Conservation (phyloP, 1,284 basidiomycete genomes). For the Heterobasidion occidentale region DNA sequence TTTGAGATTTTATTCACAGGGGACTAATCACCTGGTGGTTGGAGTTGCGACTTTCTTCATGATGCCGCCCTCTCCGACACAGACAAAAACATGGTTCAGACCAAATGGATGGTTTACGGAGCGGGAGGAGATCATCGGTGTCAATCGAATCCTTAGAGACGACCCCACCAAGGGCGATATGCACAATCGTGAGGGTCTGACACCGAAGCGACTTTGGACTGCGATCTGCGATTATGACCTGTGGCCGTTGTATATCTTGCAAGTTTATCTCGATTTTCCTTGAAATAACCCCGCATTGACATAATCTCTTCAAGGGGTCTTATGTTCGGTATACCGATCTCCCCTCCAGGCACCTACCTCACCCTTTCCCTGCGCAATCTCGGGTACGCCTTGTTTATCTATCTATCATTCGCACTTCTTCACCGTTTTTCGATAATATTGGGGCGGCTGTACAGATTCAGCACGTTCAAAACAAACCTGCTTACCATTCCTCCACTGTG, state of each 20-base stretch:
- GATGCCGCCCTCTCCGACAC: slow-evolving; percentile 65
- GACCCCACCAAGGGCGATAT: slow-evolving; percentile 68
- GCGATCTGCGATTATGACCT: slow-evolving; percentile 57
- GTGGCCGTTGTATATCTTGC: slow-evolving; percentile 64
- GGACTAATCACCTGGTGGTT: slow-evolving; percentile 44
- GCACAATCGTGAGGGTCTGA: slow-evolving; percentile 71
- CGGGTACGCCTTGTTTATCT: slow-evolving; percentile 27
- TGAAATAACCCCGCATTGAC: background rate
- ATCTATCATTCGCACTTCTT: background rate
- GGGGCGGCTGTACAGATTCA: slow-evolving; percentile 31
- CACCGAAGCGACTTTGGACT: slow-evolving; percentile 43
- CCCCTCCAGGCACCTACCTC: slow-evolving; percentile 47
- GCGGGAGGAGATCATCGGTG: slow-evolving; percentile 45
- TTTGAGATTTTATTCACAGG: slow-evolving; percentile 15
- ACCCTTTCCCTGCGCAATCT: slow-evolving; percentile 52
- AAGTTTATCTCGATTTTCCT: slow-evolving; percentile 17
- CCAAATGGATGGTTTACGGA: slow-evolving; percentile 67
- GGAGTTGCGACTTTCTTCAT: slow-evolving; percentile 59
- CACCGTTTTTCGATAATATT: background rate
- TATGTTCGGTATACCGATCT: slow-evolving; percentile 38
- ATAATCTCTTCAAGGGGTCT: slow-evolving; percentile 25
- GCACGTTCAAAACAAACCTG: slow-evolving; percentile 52
- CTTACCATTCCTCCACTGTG: slow-evolving; percentile 43
- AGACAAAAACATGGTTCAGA: slow-evolving; percentile 60
- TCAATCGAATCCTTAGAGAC: slow-evolving; percentile 55